phyloP scores from a whole-genome alignment of 768 basidiomycete genomes.

The Suillus subalutaceus region DNA sequence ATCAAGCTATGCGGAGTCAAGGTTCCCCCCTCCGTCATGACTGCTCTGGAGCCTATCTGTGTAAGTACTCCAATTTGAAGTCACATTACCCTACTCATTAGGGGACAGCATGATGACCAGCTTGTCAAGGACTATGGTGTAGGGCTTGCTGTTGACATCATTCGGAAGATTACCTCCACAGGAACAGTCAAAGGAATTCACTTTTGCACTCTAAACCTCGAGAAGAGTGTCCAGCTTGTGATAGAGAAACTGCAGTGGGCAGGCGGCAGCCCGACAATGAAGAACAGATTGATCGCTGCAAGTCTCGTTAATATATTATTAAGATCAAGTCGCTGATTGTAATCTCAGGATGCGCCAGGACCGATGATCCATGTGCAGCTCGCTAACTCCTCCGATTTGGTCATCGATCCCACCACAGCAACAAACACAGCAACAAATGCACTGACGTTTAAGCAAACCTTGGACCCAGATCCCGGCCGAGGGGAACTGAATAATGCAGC shows the following conservation, averaged over 20 bases:
- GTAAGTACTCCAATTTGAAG: conserved; percentile 44
- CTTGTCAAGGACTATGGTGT: conserved; percentile 96
- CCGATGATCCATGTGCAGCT: conserved; percentile 31
- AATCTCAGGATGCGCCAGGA: conserved; percentile 44
- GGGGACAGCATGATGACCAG: conserved; percentile 83
- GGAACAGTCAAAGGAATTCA: conserved; percentile 77
- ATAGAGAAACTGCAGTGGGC: conserved; percentile 82
- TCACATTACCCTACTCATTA: not conserved
- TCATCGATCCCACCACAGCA: conserved; percentile 69
- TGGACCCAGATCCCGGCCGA: conserved; percentile 61
- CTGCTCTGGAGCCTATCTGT: conserved; percentile 72
- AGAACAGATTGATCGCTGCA: conserved; percentile 74
- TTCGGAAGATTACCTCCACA: conserved; percentile 56
- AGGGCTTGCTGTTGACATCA: conserved; percentile 78
- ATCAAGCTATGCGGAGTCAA: conserved; percentile 85
- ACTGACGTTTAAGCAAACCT: conserved; percentile 50
- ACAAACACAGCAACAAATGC: conserved; percentile 61
- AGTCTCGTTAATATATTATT: conserved; percentile 16
- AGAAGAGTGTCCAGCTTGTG: conserved; percentile 89
- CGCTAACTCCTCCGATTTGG: conserved; percentile 39
- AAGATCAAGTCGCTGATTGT: conserved; percentile 3
- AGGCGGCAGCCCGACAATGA: conserved; percentile 41
- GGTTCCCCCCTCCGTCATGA: conserved; percentile 69
- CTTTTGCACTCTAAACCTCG: conserved; percentile 96
- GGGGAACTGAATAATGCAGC: conserved; percentile 79